Evolutionary conservation across 352 stramenopile species (phyloP).

Genomic region (Vaucheria bursata): DNA sequence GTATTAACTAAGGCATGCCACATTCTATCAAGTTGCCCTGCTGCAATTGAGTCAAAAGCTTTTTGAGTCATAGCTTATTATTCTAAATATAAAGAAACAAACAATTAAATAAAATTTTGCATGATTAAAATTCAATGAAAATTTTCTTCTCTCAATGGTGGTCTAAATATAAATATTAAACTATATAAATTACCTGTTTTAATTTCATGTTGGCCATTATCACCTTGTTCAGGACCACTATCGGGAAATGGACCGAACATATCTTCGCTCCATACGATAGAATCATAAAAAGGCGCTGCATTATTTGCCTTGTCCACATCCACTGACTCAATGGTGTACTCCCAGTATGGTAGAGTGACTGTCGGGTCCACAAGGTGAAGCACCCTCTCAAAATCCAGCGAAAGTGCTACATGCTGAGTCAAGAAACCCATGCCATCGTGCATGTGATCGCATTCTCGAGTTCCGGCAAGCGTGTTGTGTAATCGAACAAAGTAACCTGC

Average conservation of each 20-base stretch:
- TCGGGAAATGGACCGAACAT: slow-evolving; percentile 27
- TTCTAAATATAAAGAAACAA: too few species aligned
- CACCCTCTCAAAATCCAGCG: slow-evolving; percentile 32
- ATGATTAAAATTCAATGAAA: neutral
- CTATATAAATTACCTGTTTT: neutral
- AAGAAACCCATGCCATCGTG: slow-evolving; percentile 38
- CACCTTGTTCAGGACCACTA: slow-evolving; percentile 19
- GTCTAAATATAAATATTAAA: slow-evolving; percentile 12
- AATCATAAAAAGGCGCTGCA: neutral
- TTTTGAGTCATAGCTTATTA: too few species aligned
- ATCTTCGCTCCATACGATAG: neutral
- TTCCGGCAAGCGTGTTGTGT: neutral
- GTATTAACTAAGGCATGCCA: too few species aligned
- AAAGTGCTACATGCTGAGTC: slow-evolving; percentile 26
- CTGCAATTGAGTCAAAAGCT: too few species aligned
- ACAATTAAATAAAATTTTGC: too few species aligned
- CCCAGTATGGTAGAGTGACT: slow-evolving; percentile 39
- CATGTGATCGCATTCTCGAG: slow-evolving; percentile 10
- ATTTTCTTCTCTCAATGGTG: neutral
- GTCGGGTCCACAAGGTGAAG: slow-evolving; percentile 28
- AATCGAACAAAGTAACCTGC: neutral
- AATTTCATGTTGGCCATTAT: neutral
- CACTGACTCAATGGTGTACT: slow-evolving; percentile 38
- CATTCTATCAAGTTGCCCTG: too few species aligned
- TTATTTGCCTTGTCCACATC: neutral